Conservation (phyloP, 2,329 filamentous ascomycete genomes). For the Paecilomyces variotii region DNA sequence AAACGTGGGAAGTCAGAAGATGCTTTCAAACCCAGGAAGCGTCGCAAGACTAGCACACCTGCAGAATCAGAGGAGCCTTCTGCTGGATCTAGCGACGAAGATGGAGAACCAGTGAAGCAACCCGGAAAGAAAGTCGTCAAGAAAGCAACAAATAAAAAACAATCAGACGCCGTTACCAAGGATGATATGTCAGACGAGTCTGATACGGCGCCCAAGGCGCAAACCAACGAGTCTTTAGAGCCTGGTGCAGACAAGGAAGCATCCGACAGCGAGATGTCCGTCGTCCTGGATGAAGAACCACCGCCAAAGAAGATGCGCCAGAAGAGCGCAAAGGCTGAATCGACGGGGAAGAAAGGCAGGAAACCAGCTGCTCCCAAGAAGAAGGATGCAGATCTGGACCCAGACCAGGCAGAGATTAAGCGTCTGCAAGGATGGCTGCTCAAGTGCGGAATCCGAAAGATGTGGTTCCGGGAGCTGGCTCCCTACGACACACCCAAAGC, state of each 20-base stretch:
- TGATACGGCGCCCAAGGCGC: slow-evolving; percentile 5
- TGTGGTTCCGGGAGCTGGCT: slow-evolving; percentile 82
- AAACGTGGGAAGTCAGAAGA: slow-evolving; percentile 20
- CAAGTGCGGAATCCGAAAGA: slow-evolving; percentile 87
- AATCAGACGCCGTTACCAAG: slow-evolving; percentile 2
- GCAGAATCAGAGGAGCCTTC: slow-evolving; percentile 12
- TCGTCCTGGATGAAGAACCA: slow-evolving; percentile 67
- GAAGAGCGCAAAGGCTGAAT: slow-evolving; percentile 17
- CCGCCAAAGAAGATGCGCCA: slow-evolving; percentile 49
- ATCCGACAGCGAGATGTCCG: slow-evolving; percentile 61
- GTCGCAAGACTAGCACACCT: slow-evolving; percentile 23
- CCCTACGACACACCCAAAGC: slow-evolving; percentile 63
- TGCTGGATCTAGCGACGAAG: slow-evolving; percentile 2
- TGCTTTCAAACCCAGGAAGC: slow-evolving; percentile 22
- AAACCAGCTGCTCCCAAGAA: slow-evolving; percentile 27
- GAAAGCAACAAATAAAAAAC: slow-evolving; percentile 9
- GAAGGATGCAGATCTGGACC: slow-evolving; percentile 44
- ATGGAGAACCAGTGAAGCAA: slow-evolving; percentile 13
- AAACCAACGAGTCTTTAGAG: slow-evolving; percentile 6
- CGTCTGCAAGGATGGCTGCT: slow-evolving; percentile 75
- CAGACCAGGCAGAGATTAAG: slow-evolving; percentile 75
- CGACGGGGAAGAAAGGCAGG: slow-evolving; percentile 18
- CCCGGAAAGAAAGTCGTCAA: slow-evolving; percentile 10
- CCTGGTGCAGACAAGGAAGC: slow-evolving; percentile 16
- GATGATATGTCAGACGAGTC: slow-evolving; percentile 7